phyloP scores from a whole-genome alignment of 2,329 filamentous ascomycete species.

The Ceratocystis ficicola region DNA sequence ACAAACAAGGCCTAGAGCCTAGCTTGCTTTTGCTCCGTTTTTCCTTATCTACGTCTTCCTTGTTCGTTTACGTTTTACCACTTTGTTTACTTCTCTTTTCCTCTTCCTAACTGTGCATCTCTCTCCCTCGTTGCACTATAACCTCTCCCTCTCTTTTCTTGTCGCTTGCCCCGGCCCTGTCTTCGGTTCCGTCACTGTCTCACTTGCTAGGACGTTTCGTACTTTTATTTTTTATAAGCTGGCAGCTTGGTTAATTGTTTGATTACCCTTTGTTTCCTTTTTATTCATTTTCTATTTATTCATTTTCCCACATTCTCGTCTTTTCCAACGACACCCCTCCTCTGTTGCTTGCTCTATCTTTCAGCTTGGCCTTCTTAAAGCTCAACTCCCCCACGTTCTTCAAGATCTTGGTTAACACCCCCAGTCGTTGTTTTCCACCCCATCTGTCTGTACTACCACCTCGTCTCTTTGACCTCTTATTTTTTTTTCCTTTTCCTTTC shows the following conservation, averaged over 20 bases:
- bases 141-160: conserved; percentile 1
- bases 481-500: not conserved
- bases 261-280: not conserved
- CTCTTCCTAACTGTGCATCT: not conserved
- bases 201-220: conserved; percentile 5
- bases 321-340: not conserved
- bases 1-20: no score
- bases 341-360: not conserved
- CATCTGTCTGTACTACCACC: not conserved
- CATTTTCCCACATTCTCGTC: not conserved
- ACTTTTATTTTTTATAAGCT: not conserved
- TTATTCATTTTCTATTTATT: not conserved
- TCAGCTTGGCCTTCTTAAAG: conserved; percentile 5
- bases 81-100: not conserved
- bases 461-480: conserved; percentile 8
- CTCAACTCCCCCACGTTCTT: conserved; percentile 1
- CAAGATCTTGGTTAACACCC: not conserved
- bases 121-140: not conserved
- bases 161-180: conserved; percentile 1
- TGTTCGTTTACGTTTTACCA: no score
- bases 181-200: conserved; percentile 2
- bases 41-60: not conserved
- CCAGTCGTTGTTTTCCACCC: not conserved
- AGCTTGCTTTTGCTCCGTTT: not conserved
- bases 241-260: conserved; percentile 1